phyloP scores from a whole-genome alignment of 805 yeast species.

The Ogataea henricii region DNA sequence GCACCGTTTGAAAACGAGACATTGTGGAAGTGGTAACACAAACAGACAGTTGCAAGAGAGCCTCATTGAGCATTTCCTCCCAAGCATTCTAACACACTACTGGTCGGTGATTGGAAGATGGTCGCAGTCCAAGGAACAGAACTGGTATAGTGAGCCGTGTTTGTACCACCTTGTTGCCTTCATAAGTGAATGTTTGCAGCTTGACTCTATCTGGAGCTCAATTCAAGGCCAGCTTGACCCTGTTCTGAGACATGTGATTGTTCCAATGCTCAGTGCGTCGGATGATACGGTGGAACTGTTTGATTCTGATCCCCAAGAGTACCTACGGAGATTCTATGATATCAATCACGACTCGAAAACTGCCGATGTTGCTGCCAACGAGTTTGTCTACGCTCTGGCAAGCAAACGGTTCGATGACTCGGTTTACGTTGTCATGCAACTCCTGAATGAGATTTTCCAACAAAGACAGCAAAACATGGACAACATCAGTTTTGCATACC shows the following conservation, averaged over 20 bases:
- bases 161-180: constrained; percentile 65
- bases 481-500: constrained; percentile 46
- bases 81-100: constrained; percentile 63
- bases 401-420: constrained; percentile 37
- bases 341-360: constrained; percentile 49
- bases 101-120: constrained; percentile 67
- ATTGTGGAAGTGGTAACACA: constrained; percentile 35
- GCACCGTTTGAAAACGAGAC: constrained; percentile 64
- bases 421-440: constrained; percentile 52
- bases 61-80: constrained; percentile 61
- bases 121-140: constrained; percentile 46
- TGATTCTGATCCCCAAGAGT: constrained; percentile 87
- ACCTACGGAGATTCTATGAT: constrained; percentile 71
- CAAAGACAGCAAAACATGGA: constrained; percentile 33
- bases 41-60: constrained; percentile 28
- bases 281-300: constrained; percentile 70
- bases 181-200: constrained; percentile 55
- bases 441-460: constrained; percentile 51
- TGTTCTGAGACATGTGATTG: constrained; percentile 69
- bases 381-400: constrained; percentile 35
- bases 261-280: constrained; percentile 72
- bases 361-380: constrained; percentile 52
- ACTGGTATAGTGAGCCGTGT: constrained; percentile 68
- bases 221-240: constrained; percentile 66
- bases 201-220: constrained; percentile 60